Conservation (phyloP, 345 rosid genomes). For the Arabidopsis arenosa region DNA sequence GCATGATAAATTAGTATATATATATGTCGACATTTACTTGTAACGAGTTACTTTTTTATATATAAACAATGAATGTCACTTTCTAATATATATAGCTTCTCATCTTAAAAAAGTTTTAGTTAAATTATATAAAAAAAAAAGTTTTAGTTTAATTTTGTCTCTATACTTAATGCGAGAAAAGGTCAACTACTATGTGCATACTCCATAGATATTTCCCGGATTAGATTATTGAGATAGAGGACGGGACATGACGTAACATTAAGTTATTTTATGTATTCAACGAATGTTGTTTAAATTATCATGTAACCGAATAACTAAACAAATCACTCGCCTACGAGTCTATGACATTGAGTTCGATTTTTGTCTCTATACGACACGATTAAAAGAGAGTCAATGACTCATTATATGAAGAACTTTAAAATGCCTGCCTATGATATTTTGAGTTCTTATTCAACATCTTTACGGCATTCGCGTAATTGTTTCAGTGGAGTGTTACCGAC, state of each 20-base stretch:
- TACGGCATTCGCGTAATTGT: neutral
- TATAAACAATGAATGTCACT: neutral
- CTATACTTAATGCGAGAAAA: slow-evolving; percentile 29
- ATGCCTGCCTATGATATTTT: neutral
- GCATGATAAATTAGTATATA: too few relatives aligned
- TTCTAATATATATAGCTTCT: neutral
- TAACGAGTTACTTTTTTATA: neutral
- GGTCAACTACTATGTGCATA: slow-evolving; percentile 28
- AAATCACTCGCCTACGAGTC: slow-evolving; percentile 13
- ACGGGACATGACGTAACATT: slow-evolving; percentile 30
- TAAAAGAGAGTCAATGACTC: neutral
- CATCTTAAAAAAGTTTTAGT: neutral
- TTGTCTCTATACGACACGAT: slow-evolving; percentile 17
- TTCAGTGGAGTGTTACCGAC: neutral
- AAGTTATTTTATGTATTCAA: neutral
- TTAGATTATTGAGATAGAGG: slow-evolving; percentile 16
- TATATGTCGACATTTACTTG: too few relatives aligned
- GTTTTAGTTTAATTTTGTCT: neutral
- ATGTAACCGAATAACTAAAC: slow-evolving; percentile 22
- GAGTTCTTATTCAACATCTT: neutral
- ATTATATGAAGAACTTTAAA: neutral
- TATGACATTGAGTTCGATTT: slow-evolving; percentile 21
- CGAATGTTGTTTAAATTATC: slow-evolving; percentile 28
- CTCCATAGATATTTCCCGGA: slow-evolving; percentile 1
- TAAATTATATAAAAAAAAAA: neutral